These are phyloP conservation scores for Neonothopanus nambi DNA, from an alignment of 1,284 basidiomycete species.

Conservation along the genomic window DNA sequence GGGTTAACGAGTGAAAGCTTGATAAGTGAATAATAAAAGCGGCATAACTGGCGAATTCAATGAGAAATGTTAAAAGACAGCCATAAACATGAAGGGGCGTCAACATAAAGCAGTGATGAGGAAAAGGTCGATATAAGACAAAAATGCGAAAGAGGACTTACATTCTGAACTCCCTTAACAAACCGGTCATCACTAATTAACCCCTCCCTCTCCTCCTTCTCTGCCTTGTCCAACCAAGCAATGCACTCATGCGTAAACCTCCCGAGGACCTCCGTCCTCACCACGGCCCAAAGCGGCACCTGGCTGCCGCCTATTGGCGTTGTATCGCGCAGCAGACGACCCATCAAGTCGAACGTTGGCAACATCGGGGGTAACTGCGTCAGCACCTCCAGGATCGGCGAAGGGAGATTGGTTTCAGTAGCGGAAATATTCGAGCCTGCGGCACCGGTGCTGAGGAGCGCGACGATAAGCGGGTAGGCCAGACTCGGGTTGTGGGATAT, in stretches of 20 bases:
- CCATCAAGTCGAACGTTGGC: slow-evolving; percentile 72
- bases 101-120: too few relatives aligned
- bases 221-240: slow-evolving; percentile 65
- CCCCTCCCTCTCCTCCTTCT: slow-evolving; percentile 64
- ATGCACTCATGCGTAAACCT: slow-evolving; percentile 67
- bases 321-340: slow-evolving; percentile 60
- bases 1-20: slow-evolving; percentile 62
- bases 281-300: too few relatives aligned
- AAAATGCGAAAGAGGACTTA: slow-evolving; percentile 35
- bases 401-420: slow-evolving; percentile 38
- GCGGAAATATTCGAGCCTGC: slow-evolving; percentile 19
- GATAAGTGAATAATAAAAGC: slow-evolving; percentile 73
- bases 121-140: slow-evolving; percentile 1
- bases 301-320: slow-evolving; percentile 41
- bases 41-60: slow-evolving; percentile 54
- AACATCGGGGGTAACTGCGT: slow-evolving; percentile 63
- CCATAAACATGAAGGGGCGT: too few relatives aligned
- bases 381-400: slow-evolving; percentile 58
- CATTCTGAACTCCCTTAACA: slow-evolving; percentile 66
- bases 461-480: slow-evolving; percentile 61
- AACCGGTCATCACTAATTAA: slow-evolving; percentile 69
- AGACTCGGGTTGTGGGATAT: slow-evolving; percentile 67
- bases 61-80: too few relatives aligned
- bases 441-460: slow-evolving; percentile 41
- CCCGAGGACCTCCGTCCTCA: slow-evolving; percentile 50